A percentile compares a stretch with the other conserved stretches of the same genome.
phyloP scores from a whole-genome alignment of 2,329 filamentous ascomycete species.

The Ophiostoma quercus region DNA sequence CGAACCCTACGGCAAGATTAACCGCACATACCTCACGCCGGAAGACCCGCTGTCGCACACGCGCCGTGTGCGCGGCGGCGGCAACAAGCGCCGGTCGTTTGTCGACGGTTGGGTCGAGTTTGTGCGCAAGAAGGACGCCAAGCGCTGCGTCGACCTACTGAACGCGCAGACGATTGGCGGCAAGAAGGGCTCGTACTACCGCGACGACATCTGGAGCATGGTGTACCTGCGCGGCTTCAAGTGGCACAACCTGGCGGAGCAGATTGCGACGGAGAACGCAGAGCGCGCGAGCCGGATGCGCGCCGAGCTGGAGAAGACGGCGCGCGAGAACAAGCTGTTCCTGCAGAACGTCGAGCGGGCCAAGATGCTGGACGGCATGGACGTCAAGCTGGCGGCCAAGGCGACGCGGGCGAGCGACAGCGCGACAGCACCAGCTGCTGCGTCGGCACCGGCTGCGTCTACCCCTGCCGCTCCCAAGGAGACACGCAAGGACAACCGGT shows the following conservation, averaged over 20 bases:
- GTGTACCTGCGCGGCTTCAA: conserved; percentile 80
- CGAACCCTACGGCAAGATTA: conserved; percentile 67
- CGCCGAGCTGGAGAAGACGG: conserved; percentile 69
- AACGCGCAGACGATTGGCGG: conserved; percentile 76
- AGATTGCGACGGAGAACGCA: conserved; percentile 76
- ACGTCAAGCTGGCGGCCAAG: conserved; percentile 52
- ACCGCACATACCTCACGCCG: conserved; percentile 72
- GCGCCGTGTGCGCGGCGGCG: conserved; percentile 63
- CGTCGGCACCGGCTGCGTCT: not conserved
- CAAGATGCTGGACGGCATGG: conserved; percentile 73
- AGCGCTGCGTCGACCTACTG: conserved; percentile 67
- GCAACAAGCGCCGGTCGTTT: conserved; percentile 78
- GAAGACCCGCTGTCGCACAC: conserved; percentile 64
- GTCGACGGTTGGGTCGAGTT: conserved; percentile 88
- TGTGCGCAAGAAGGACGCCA: conserved; percentile 67
- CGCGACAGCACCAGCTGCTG: conserved; percentile 30
- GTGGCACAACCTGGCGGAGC: conserved; percentile 68
- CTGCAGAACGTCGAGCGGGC: conserved; percentile 71
- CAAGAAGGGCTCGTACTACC: conserved; percentile 77
- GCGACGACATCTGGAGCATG: conserved; percentile 82
- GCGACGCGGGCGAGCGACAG: conserved; percentile 30
- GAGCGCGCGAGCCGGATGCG: conserved; percentile 70
- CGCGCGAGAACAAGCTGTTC: conserved; percentile 76
- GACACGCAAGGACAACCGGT: conserved; percentile 32
- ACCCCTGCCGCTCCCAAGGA: conserved; percentile 24